A percentile compares a stretch with the other conserved stretches of the same genome.
Evolutionary conservation across 2,329 filamentous ascomycete genomes (phyloP).

Genomic region (Fusarium armeniacum): DNA sequence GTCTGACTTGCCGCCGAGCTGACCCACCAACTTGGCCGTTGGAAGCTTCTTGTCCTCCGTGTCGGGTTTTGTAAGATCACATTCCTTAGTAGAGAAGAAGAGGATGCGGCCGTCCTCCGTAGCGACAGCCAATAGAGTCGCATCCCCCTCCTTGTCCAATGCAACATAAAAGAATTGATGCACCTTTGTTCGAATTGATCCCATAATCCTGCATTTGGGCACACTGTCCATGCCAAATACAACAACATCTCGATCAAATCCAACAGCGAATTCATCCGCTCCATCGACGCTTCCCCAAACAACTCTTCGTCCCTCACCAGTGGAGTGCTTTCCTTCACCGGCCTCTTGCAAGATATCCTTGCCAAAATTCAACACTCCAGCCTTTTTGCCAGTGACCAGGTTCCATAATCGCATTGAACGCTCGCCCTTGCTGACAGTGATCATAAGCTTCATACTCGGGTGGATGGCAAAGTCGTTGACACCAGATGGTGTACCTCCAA

Average conservation of each 20-base stretch:
- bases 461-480: slow-evolving; percentile 97
- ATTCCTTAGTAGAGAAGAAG: slow-evolving; percentile 79
- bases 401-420: slow-evolving; percentile 96
- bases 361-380: slow-evolving; percentile 89
- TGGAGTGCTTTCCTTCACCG: slow-evolving; percentile 81
- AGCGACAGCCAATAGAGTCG: slow-evolving; percentile 77
- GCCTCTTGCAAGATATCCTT: slow-evolving; percentile 78
- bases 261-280: slow-evolving; percentile 87
- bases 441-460: slow-evolving; percentile 96
- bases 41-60: slow-evolving; percentile 57
- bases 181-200: slow-evolving; percentile 79
- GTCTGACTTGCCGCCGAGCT: slow-evolving; percentile 80
- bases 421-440: slow-evolving; percentile 91
- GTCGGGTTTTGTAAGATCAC: slow-evolving; percentile 59
- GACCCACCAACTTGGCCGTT: slow-evolving; percentile 77
- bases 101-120: slow-evolving; percentile 92
- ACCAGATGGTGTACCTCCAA: slow-evolving; percentile 85
- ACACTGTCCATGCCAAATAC: slow-evolving; percentile 91
- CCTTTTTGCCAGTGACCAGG: slow-evolving; percentile 94
- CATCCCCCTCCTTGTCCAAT: slow-evolving; percentile 58
- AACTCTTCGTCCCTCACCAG: slow-evolving; percentile 86
- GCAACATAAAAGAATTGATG: slow-evolving; percentile 83
- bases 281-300: slow-evolving; percentile 81
- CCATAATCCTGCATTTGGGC: slow-evolving; percentile 80
- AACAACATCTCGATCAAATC: slow-evolving; percentile 86